Conservation (phyloP, 2,329 filamentous ascomycete species). For the Cercospora sp. region DNA sequence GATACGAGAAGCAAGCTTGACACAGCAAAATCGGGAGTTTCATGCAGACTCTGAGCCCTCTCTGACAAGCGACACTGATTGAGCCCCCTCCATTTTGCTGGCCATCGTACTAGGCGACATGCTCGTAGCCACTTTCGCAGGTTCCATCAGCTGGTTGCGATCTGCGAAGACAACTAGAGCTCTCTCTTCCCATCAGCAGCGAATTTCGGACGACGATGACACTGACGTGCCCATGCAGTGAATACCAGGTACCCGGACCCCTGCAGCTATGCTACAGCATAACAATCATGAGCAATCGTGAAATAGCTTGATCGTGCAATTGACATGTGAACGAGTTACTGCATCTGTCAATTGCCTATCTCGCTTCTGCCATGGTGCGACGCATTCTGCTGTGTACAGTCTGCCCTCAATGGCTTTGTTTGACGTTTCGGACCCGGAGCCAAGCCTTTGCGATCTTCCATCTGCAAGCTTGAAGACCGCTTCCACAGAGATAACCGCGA, state of each 20-base stretch:
- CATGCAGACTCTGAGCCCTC: neutral
- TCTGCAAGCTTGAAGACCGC: neutral
- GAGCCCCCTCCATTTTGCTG: neutral
- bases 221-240: neutral
- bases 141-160: neutral
- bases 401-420: neutral
- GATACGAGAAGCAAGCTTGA: neutral
- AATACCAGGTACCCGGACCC: neutral
- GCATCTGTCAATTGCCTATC: neutral
- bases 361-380: neutral
- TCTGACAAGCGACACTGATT: neutral
- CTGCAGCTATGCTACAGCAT: neutral
- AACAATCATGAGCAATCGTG: neutral
- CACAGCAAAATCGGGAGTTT: neutral
- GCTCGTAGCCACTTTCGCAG: neutral
- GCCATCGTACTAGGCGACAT: neutral
- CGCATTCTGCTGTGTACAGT: neutral
- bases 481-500: neutral
- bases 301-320: neutral
- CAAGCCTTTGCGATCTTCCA: neutral
- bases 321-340: neutral
- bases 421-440: neutral
- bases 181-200: neutral
- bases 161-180: neutral
- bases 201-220: neutral